phyloP scores from a whole-genome alignment of 116 monocot genomes.

The Posidonia oceanica region DNA sequence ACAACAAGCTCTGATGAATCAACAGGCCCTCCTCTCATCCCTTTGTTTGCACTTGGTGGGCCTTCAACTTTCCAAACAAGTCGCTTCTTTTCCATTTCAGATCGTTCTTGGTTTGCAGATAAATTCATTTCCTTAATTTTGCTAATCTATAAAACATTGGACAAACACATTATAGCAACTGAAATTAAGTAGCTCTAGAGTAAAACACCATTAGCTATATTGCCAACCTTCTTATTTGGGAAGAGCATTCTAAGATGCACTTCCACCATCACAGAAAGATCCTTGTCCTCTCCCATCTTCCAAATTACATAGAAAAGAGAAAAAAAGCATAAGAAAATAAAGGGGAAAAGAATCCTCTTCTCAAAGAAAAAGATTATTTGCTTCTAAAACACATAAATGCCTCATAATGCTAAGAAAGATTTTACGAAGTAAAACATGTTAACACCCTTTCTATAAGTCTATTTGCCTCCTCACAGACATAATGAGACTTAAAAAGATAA shows the following conservation, averaged over 20 bases:
- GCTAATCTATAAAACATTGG: conserved; percentile 35
- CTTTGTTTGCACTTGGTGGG: conserved; percentile 14
- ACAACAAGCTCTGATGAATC: conserved; percentile 62
- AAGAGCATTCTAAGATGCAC: conserved; percentile 88
- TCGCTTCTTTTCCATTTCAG: conserved; percentile 79
- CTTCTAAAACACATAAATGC: no score
- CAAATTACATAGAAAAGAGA: conserved; percentile 3
- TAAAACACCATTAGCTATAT: background rate
- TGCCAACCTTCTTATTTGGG: conserved; percentile 59
- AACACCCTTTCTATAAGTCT: no score
- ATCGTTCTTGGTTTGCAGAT: conserved; percentile 81
- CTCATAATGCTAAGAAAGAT: no score
- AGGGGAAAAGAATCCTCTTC: background rate
- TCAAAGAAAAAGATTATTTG: no score
- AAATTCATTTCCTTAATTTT: conserved; percentile 70
- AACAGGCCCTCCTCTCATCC: conserved; percentile 47
- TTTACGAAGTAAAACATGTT: no score
- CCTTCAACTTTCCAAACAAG: conserved; percentile 70
- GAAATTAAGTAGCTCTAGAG: background rate
- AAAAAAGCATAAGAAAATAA: conserved; percentile 2
- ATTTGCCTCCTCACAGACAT: no score
- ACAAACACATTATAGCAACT: background rate
- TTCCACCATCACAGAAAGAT: conserved; percentile 61
- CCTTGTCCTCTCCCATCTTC: conserved; percentile 78
- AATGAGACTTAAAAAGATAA: no score